phyloP scores from a whole-genome alignment of 805 yeast species.

The Monosporozyma solicola region DNA sequence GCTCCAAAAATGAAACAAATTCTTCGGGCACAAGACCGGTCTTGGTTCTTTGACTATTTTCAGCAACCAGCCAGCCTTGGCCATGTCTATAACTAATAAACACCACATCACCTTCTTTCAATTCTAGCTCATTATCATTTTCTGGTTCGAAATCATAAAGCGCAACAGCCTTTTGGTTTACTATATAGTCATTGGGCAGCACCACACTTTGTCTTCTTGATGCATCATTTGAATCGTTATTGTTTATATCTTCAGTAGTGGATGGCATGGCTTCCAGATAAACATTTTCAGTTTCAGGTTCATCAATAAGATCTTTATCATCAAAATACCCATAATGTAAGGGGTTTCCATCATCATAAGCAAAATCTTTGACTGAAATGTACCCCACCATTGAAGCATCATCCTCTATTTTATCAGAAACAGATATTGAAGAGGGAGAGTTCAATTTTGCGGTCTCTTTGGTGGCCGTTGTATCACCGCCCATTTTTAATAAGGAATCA shows the following conservation, averaged over 20 bases:
- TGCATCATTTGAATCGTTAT: conserved; percentile 13
- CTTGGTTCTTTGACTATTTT: conserved; percentile 32
- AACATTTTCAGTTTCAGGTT: conserved; percentile 9
- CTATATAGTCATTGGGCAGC: conserved; percentile 33
- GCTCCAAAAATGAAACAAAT: conserved; percentile 53
- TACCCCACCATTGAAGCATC: conserved; percentile 16
- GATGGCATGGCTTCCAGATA: neutral
- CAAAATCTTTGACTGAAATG: conserved; percentile 69
- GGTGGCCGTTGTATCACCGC: neutral
- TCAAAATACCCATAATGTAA: conserved; percentile 53
- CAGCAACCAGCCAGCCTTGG: conserved; percentile 97
- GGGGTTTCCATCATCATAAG: conserved; percentile 62
- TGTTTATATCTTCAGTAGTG: conserved; percentile 8
- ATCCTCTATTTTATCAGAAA: conserved; percentile 1
- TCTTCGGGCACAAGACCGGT: conserved; percentile 95
- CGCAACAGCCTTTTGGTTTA: conserved; percentile 60
- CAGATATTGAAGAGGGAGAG: neutral
- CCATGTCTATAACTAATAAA: conserved; percentile 90
- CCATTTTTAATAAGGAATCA: neutral
- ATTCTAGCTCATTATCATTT: conserved; percentile 80
- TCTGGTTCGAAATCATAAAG: conserved; percentile 86
- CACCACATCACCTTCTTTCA: conserved; percentile 72
- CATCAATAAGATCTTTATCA: conserved; percentile 11
- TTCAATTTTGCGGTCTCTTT: neutral
- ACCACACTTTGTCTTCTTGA: conserved; percentile 26